phyloP scores from a whole-genome alignment of 2,329 filamentous ascomycete genomes.

The Aspergillus uvarum region DNA sequence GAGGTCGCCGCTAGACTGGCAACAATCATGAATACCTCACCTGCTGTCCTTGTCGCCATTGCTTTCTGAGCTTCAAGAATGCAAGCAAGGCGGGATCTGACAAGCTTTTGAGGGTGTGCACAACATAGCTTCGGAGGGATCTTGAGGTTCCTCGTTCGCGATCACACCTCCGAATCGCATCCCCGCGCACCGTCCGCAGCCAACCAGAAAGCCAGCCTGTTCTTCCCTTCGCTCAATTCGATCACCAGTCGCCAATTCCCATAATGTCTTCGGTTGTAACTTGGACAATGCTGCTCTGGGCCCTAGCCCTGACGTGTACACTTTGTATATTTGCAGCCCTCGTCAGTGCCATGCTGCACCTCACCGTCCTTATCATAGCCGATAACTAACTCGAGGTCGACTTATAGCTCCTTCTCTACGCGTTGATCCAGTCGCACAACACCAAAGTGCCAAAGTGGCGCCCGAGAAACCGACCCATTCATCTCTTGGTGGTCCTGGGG shows the following conservation, averaged over 20 bases:
- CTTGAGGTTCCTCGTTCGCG: background rate
- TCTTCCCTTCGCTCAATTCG: background rate
- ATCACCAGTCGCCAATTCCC: background rate
- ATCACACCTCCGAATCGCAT: background rate
- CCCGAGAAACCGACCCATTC: slow-evolving; percentile 42
- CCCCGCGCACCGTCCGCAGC: background rate
- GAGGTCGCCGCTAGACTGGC: background rate
- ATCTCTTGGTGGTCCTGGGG: slow-evolving; percentile 80
- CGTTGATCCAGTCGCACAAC: slow-evolving; percentile 33
- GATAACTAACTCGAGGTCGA: slow-evolving; percentile 7
- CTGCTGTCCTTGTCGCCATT: background rate
- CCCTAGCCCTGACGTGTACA: background rate
- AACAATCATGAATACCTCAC: background rate
- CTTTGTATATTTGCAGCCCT: slow-evolving; percentile 3
- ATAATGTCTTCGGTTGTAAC: slow-evolving; percentile 4
- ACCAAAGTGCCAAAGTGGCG: slow-evolving; percentile 31
- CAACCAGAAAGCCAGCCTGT: background rate
- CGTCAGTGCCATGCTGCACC: slow-evolving; percentile 7
- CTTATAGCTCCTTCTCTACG: slow-evolving; percentile 25
- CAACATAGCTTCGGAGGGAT: background rate
- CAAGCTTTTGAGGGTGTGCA: background rate
- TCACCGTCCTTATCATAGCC: background rate
- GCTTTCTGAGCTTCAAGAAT: background rate
- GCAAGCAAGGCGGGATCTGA: background rate
- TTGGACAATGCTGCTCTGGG: background rate